Percentiles rank a stretch among this genome's conserved stretches.
These are phyloP conservation scores for Pichia nanzhaoensis DNA, from an alignment of 805 yeast genomes.

Conservation along the genomic window DNA sequence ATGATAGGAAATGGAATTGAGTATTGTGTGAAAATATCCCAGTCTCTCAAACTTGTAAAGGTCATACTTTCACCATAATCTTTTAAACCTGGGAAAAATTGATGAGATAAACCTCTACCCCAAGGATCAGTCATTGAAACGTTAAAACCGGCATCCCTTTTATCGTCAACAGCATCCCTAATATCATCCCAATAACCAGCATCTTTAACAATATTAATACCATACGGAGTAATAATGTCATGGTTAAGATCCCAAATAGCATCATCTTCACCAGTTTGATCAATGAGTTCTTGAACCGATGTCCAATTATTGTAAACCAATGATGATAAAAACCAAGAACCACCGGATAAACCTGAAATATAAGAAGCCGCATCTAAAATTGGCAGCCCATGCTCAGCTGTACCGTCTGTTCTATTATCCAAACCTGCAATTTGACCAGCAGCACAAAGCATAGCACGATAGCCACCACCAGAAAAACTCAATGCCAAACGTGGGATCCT, in stretches of 20 bases:
- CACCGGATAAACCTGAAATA: slow-evolving; percentile 76
- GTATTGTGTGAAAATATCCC: slow-evolving; percentile 52
- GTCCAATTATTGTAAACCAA: slow-evolving; percentile 68
- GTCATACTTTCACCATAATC: slow-evolving; percentile 60
- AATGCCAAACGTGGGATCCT: slow-evolving; percentile 40
- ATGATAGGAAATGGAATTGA: slow-evolving; percentile 69
- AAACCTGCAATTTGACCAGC: slow-evolving; percentile 79
- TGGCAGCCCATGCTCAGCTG: slow-evolving; percentile 51
- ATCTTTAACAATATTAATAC: slow-evolving; percentile 48
- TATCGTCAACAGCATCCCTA: slow-evolving; percentile 43
- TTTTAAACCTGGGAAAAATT: slow-evolving; percentile 55
- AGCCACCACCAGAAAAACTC: slow-evolving; percentile 83
- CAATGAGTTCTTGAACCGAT: slow-evolving; percentile 53
- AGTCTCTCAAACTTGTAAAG: slow-evolving; percentile 50
- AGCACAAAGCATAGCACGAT: slow-evolving; percentile 79
- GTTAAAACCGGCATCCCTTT: slow-evolving; percentile 58
- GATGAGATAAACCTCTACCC: slow-evolving; percentile 71
- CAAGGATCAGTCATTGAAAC: slow-evolving; percentile 70
- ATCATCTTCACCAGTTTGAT: slow-evolving; percentile 30
- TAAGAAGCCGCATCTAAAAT: slow-evolving; percentile 71
- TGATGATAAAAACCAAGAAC: slow-evolving; percentile 74
- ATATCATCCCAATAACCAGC: slow-evolving; percentile 49
- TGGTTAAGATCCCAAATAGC: slow-evolving; percentile 65
- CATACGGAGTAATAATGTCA: slow-evolving; percentile 57
- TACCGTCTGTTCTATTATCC: slow-evolving; percentile 61